Evolutionary conservation across 2,329 filamentous ascomycete species (phyloP).

Genomic region (Didymella pomorum): DNA sequence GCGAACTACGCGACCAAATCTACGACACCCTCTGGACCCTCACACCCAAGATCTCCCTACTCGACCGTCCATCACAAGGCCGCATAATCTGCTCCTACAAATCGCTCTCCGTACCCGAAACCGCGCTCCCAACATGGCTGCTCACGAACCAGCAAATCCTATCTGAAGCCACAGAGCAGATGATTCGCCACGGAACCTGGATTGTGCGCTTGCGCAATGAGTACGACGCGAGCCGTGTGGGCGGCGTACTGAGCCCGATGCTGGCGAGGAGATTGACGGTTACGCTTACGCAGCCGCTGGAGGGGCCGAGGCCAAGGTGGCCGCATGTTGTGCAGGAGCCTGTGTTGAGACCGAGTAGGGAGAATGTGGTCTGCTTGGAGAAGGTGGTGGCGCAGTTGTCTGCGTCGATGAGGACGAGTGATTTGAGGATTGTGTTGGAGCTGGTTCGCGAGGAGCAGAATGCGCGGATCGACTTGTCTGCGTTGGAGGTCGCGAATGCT

Average conservation of each 20-base stretch:
- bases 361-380: constrained; percentile 10
- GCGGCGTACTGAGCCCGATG: neutral
- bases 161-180: constrained; percentile 15
- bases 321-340: constrained; percentile 14
- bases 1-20: constrained; percentile 21
- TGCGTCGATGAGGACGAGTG: neutral
- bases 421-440: constrained; percentile 12
- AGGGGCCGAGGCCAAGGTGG: constrained; percentile 17
- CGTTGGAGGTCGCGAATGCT: constrained; percentile 5
- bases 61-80: constrained; percentile 14
- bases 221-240: constrained; percentile 1
- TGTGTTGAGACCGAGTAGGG: constrained; percentile 5
- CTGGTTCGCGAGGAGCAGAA: constrained; percentile 11
- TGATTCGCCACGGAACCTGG: constrained; percentile 17
- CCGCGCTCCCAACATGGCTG: constrained; percentile 16
- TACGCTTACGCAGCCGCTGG: constrained; percentile 17
- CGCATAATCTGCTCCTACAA: constrained; percentile 14
- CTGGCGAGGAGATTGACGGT: constrained; percentile 3
- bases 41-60: constrained; percentile 9
- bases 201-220: constrained; percentile 16
- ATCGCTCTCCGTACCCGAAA: constrained; percentile 4
- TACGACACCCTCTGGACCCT: constrained; percentile 12
- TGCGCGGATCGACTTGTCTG: constrained; percentile 9
- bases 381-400: constrained; percentile 2
- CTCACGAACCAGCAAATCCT: constrained; percentile 18